Base-by-base conservation (phyloP, 2,329 filamentous ascomycete genomes). In the Cladobotryum mycophilum region DNA sequence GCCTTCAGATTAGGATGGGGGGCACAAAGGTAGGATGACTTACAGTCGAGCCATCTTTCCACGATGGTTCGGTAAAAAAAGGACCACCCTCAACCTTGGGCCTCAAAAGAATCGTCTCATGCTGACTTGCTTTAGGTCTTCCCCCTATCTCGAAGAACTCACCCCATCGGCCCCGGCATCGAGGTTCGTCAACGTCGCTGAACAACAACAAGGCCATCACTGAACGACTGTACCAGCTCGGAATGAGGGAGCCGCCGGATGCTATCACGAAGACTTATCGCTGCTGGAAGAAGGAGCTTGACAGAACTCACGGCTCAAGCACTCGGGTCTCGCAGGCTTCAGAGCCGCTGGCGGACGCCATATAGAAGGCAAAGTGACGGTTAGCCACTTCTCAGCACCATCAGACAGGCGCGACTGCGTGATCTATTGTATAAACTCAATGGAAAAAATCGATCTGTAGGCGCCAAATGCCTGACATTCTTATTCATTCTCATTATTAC, bases 1-100 rank as follows among this genome's bases (percentile, higher is more conserved):
- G 93, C 93, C 2, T 99, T 92, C 65, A 78, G 92, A 62, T 74
- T 97, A 60, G 93, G 93, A 54, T 99, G 93, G 93, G 85, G 87
- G 86, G 86, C 49, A 97, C 93, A 53, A 95, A 93, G 82, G 93
- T 96, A 77, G 34, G 46, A 42, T 12, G 20, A n/a, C 15, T 12
- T 33, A n/a, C 15, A 20, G 20, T 18, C 15, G 36, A 5, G 36
- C 36, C 5, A 14, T 6, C 36, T 37, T 13, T 37, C 15, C n/a
- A 40, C 9, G 37, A 15, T 40, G 37, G 17, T 40, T 8, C 8
- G 7, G 37, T 5, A 20, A 20, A 20, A 20, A 20, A 20, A 20
- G 20, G 20, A 20, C 20, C 20, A 30, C 12, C n/a, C 5, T 20
- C 20, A 20, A 20, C 20, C 20, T 36, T 3, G 15, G 35, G 42